Conservation (phyloP, 2,329 filamentous ascomycete species). For the Phoma sp. region DNA sequence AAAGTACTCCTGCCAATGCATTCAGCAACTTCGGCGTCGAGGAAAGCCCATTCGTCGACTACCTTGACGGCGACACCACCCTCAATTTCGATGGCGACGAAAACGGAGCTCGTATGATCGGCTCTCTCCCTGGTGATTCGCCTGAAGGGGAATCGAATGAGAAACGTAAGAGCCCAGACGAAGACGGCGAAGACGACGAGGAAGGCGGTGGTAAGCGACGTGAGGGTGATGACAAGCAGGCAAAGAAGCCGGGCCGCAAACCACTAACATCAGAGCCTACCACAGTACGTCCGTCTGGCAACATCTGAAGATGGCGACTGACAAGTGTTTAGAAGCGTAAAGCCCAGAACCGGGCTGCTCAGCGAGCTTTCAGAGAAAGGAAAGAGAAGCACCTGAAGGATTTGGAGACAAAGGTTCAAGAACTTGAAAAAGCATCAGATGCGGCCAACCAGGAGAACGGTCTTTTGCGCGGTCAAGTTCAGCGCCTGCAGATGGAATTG, state of each 20-base stretch:
- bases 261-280: slow-evolving; percentile 94
- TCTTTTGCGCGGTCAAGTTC: slow-evolving; percentile 82
- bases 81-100: slow-evolving; percentile 76
- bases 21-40: slow-evolving; percentile 58
- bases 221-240: slow-evolving; percentile 81
- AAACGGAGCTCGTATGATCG: slow-evolving; percentile 69
- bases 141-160: slow-evolving; percentile 55
- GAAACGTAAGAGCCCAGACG: slow-evolving; percentile 76
- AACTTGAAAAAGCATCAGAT: slow-evolving; percentile 80
- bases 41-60: slow-evolving; percentile 84
- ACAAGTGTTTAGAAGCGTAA: slow-evolving; percentile 76
- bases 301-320: slow-evolving; percentile 22
- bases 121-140: slow-evolving; percentile 69
- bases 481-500: slow-evolving; percentile 83
- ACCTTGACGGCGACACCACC: slow-evolving; percentile 74
- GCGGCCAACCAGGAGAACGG: slow-evolving; percentile 84
- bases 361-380: slow-evolving; percentile 66
- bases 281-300: slow-evolving; percentile 69
- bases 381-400: slow-evolving; percentile 71
- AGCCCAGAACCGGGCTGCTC: slow-evolving; percentile 71
- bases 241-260: slow-evolving; percentile 97
- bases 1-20: slow-evolving; percentile 48
- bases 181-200: slow-evolving; percentile 64
- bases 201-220: slow-evolving; percentile 76
- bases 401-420: slow-evolving; percentile 70